Evolutionary conservation across 208 protist species (phyloP).

Genomic region (Kentomonas sorsogonicus): DNA sequence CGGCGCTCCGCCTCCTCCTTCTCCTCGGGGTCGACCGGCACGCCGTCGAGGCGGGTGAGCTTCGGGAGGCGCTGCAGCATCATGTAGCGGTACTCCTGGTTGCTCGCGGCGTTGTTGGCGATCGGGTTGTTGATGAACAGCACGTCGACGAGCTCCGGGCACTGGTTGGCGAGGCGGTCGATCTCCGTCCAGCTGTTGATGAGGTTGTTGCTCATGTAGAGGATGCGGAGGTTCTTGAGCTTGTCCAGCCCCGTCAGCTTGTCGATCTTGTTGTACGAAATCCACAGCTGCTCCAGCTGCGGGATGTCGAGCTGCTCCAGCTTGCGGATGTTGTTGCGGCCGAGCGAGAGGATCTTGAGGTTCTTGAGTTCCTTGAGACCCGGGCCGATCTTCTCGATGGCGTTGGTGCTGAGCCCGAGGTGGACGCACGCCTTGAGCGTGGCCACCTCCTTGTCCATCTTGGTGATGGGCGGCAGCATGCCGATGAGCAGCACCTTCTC

Average conservation of each 20-base stretch:
- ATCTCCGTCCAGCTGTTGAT: constrained; percentile 93
- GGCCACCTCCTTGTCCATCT: constrained; percentile 91
- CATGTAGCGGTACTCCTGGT: constrained; percentile 84
- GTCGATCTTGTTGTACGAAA: constrained; percentile 95
- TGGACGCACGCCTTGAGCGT: constrained; percentile 85
- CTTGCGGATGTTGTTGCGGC: constrained; percentile 93
- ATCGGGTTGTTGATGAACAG: constrained; percentile 93
- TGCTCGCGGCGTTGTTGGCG: constrained; percentile 54
- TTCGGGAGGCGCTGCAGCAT: constrained; percentile 84
- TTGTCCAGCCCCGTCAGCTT: constrained; percentile 92
- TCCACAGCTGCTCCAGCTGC: constrained; percentile 93
- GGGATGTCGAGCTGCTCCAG: constrained; percentile 92
- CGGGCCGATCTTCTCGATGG: constrained; percentile 92
- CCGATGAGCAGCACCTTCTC: constrained; percentile 81
- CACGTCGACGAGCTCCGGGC: constrained; percentile 89
- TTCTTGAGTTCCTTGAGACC: constrained; percentile 89
- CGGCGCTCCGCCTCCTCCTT: constrained; percentile 86
- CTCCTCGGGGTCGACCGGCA: constrained; percentile 84
- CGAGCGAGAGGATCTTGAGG: constrained; percentile 91
- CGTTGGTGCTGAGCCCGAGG: constrained; percentile 91
- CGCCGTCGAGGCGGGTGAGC: constrained; percentile 84
- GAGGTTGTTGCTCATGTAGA: constrained; percentile 96
- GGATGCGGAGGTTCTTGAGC: constrained; percentile 83
- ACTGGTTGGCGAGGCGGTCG: constrained; percentile 87
- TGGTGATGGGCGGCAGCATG: constrained; percentile 88